Base-by-base conservation (phyloP, 2,329 filamentous ascomycete genomes). In the Exophiala oligosperma region DNA sequence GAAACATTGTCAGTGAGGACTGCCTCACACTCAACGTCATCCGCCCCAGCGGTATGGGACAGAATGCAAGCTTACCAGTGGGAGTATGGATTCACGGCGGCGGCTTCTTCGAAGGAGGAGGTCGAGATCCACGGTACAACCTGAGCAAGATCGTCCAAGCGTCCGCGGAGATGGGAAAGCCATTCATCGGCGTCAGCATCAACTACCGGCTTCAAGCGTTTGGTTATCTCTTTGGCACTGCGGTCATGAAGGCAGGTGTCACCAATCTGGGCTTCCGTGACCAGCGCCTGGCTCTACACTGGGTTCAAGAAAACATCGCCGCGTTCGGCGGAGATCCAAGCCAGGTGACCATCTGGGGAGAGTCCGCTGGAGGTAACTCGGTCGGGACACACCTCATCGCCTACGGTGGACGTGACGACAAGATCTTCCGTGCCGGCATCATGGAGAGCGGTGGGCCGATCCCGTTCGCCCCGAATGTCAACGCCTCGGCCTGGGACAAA, bases 11-110 rank as follows among this genome's bases (percentile, higher is more conserved):
- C 17, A 88, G 87, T 64, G 72, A 78, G 57, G 74, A 77, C 55
- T 78, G 75, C 50, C 61, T 78, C 1, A 75, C 71, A 2, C 65
- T 71, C 4, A 78, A 78, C 53, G 77, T 88, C 6, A 73, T 88
- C 26, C 78, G 84, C 2, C 83, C 84, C 0, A 71, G 78, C 7
- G 78, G 79, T 4, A 67, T 71, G 59, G 3, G 68, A 73, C 7
- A 61, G 70, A 32, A 64, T 67, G 6, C 68, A 70, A 2, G 75
- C 71, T 9, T 88, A 1, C 84, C 84, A 0, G 80, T 86, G 5
- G 77, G 76, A 9, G 76, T 85, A 1, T 89, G 85, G 84, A 83
- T 88, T 26, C 83, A 86, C 37, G 77, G 82, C 11, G 83, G 83
- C 32, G 82, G 81, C 1, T 76, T 84, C 4, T 78, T 74, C 52